Evolutionary conservation across 495 filamentous ascomycete genomes (phyloP).

Genomic region (Aspergillus carlsbadensis): DNA sequence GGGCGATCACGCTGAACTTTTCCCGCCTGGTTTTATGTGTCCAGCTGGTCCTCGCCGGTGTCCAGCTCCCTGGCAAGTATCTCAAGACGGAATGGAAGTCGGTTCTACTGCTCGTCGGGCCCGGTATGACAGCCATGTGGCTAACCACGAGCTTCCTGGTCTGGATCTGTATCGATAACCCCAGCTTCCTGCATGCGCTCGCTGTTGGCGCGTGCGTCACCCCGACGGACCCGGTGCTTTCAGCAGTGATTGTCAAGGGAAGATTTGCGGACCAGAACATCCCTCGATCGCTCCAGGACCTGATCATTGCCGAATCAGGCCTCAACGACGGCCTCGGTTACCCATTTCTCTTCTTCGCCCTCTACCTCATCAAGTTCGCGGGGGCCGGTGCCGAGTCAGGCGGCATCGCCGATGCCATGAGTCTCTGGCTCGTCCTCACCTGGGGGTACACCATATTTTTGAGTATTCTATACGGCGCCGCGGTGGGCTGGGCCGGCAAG

Average conservation of each 20-base stretch:
- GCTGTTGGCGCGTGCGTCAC: slow-evolving; percentile 82
- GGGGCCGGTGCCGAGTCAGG: slow-evolving; percentile 60
- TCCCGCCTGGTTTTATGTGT: slow-evolving; percentile 86
- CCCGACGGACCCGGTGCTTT: slow-evolving; percentile 87
- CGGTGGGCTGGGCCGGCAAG: slow-evolving; percentile 77
- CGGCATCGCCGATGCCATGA: slow-evolving; percentile 65
- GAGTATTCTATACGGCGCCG: slow-evolving; percentile 72
- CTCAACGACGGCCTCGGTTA: slow-evolving; percentile 92
- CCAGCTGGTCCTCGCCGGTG: slow-evolving; percentile 84
- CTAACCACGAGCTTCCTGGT: slow-evolving; percentile 71
- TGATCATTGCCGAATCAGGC: slow-evolving; percentile 88
- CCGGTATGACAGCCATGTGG: slow-evolving; percentile 90
- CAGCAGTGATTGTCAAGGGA: slow-evolving; percentile 88
- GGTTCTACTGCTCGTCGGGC: slow-evolving; percentile 73
- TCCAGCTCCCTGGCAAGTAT: slow-evolving; percentile 86
- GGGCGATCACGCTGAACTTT: slow-evolving; percentile 75
- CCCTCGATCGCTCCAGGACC: slow-evolving; percentile 74
- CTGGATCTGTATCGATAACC: slow-evolving; percentile 72
- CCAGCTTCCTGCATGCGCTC: slow-evolving; percentile 74
- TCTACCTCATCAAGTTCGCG: slow-evolving; percentile 79
- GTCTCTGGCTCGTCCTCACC: slow-evolving; percentile 82
- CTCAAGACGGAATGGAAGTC: slow-evolving; percentile 77
- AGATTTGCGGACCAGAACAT: slow-evolving; percentile 91
- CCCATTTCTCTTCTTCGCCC: slow-evolving; percentile 80
- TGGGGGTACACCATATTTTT: slow-evolving; percentile 81